These are phyloP conservation scores for Apiotrichum porosum DNA, from an alignment of 1,284 basidiomycete species.

Conservation along the genomic window DNA sequence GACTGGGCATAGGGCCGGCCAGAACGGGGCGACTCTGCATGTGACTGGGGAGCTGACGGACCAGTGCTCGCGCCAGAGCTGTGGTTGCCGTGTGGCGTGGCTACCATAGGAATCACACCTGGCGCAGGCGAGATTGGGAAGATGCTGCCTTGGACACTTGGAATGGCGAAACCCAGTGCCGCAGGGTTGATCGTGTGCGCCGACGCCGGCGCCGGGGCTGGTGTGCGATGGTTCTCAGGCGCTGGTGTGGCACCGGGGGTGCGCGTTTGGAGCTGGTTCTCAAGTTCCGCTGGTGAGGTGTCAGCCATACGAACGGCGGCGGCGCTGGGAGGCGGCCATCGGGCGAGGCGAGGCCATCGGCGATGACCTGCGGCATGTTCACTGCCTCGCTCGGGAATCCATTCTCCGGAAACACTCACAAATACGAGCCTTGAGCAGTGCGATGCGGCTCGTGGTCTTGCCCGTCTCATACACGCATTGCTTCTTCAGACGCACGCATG, in stretches of 20 bases:
- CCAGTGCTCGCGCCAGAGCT: no score
- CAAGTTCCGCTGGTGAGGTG: conserved; percentile 14
- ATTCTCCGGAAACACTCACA: conserved; percentile 9
- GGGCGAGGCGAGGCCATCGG: neutral
- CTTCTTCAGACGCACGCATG: conserved; percentile 24
- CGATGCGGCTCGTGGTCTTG: conserved; percentile 23
- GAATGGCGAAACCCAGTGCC: conserved; percentile 5
- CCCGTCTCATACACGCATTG: conserved; percentile 29
- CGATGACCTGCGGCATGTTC: no score
- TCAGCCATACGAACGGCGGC: no score
- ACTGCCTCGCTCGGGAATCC: neutral
- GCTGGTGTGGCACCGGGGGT: conserved; percentile 2
- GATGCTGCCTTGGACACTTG: neutral
- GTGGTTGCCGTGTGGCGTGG: no score
- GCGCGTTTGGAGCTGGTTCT: conserved; percentile 10
- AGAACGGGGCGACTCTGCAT: no score
- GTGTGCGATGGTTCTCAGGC: neutral
- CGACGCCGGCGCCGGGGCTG: no score
- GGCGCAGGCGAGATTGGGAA: neutral
- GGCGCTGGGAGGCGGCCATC: neutral
- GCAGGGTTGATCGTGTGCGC: conserved; percentile 4
- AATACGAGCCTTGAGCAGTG: conserved; percentile 25
- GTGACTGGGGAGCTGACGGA: no score
- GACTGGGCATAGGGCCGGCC: conserved; percentile 17
- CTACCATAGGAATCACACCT: no score